Conservation (phyloP, 2,329 filamentous ascomycete species). For the Penicillium expansum region DNA sequence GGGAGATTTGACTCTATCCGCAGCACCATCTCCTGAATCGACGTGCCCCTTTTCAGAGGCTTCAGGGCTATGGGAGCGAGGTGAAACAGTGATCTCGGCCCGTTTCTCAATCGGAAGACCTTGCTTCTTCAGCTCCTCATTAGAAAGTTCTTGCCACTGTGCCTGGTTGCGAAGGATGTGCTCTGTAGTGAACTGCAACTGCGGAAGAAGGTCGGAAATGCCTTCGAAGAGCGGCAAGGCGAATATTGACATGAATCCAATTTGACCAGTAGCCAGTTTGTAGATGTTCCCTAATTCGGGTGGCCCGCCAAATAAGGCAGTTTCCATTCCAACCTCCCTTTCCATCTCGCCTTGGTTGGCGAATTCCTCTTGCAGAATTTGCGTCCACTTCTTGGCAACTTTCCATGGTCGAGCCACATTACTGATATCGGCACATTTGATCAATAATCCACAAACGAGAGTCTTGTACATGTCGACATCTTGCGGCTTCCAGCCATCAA, state of each 20-base stretch:
- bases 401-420: constrained; percentile 88
- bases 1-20: constrained; percentile 19
- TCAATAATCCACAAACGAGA: constrained; percentile 82
- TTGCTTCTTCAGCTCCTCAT: constrained; percentile 31
- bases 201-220: constrained; percentile 79
- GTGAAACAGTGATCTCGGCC: constrained; percentile 30
- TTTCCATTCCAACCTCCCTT: constrained; percentile 77
- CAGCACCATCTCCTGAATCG: constrained; percentile 5
- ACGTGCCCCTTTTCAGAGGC: constrained; percentile 7
- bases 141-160: constrained; percentile 56
- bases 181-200: constrained; percentile 77
- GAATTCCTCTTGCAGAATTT: constrained; percentile 93
- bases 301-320: constrained; percentile 75
- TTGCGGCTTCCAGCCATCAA: constrained; percentile 74
- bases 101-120: constrained; percentile 22
- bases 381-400: constrained; percentile 83
- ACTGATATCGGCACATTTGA: constrained; percentile 98
- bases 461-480: constrained; percentile 73
- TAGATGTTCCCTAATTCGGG: constrained; percentile 78
- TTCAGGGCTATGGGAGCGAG: constrained; percentile 37
- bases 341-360: constrained; percentile 92
- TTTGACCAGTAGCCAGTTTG: constrained; percentile 81
- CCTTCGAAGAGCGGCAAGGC: constrained; percentile 88
- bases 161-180: constrained; percentile 76
- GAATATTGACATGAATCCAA: constrained; percentile 96